Percentiles rank a stretch among this genome's conserved stretches.
Conservation (phyloP, 805 yeast species). For the Ogataea degrootiae region DNA sequence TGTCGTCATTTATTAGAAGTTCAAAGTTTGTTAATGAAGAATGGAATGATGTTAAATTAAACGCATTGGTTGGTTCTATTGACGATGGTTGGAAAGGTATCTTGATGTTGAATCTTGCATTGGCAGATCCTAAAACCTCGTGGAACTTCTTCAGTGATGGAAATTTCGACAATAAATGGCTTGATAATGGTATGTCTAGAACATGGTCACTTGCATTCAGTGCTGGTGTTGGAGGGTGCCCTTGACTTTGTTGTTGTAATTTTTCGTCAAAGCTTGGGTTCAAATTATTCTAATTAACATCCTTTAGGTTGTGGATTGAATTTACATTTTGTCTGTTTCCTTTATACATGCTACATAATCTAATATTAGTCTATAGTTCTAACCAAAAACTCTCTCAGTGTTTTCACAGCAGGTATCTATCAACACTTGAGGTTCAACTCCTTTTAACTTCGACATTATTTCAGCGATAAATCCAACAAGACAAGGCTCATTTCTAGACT, state of each 20-base stretch:
- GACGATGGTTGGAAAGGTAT: constrained; percentile 66
- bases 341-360: too few species aligned
- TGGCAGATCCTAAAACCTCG: constrained; percentile 37
- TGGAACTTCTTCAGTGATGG: constrained; percentile 38
- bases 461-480: constrained; percentile 75
- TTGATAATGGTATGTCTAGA: constrained; percentile 59
- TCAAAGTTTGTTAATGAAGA: constrained; percentile 46
- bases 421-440: constrained; percentile 37
- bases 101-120: constrained; percentile 39
- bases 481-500: constrained; percentile 91
- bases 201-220: constrained; percentile 60
- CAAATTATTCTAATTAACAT: too few species aligned
- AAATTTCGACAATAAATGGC: constrained; percentile 32
- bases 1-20: constrained; percentile 50
- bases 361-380: too few species aligned
- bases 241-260: neutral
- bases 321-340: too few species aligned
- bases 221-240: constrained; percentile 41
- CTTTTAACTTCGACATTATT: constrained; percentile 50
- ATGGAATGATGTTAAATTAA: constrained; percentile 31
- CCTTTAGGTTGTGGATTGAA: too few species aligned
- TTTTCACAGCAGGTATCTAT: constrained; percentile 49
- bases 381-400: constrained; percentile 41
- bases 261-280: too few species aligned
- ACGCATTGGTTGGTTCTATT: constrained; percentile 34